A percentile compares a stretch with the other conserved stretches of the same genome.
Conservation (phyloP, 768 basidiomycete genomes). For the Mycena alexandri region DNA sequence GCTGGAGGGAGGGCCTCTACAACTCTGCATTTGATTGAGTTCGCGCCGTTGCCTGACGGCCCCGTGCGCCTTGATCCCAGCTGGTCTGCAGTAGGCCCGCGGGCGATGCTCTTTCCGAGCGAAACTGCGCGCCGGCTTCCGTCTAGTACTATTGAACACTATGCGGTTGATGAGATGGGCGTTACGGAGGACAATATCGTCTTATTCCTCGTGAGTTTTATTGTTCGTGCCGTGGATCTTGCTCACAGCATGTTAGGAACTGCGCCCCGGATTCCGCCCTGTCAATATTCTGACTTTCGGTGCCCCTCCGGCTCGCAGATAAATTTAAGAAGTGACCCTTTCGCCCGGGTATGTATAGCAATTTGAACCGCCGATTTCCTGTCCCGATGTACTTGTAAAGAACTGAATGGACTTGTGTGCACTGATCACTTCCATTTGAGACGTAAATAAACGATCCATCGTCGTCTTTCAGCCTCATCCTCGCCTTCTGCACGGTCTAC, state of each 20-base stretch:
- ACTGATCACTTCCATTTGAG: constrained; percentile 57
- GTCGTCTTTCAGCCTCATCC: constrained; percentile 75
- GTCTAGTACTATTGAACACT: constrained; percentile 56
- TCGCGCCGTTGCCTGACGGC: constrained; percentile 57
- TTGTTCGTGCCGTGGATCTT: constrained; percentile 9
- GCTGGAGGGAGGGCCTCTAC: constrained; percentile 39
- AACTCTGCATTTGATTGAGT: constrained; percentile 57
- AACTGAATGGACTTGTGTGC: constrained; percentile 1
- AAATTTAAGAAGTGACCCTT: neutral
- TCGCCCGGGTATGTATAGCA: too few species aligned
- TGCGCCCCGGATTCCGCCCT: constrained; percentile 52
- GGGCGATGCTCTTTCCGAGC: constrained; percentile 54
- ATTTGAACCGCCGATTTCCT: neutral
- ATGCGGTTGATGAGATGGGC: constrained; percentile 62
- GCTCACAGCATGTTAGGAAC: constrained; percentile 48
- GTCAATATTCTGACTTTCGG: constrained; percentile 65
- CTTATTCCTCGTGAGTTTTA: constrained; percentile 62
- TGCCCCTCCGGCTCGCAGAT: constrained; percentile 38
- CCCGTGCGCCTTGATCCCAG: constrained; percentile 39
- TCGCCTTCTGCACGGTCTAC: constrained; percentile 64
- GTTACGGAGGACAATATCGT: constrained; percentile 74
- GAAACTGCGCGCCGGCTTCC: constrained; percentile 60
- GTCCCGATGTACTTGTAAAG: constrained; percentile 5
- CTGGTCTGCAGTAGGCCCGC: constrained; percentile 60
- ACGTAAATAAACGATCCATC: constrained; percentile 80